Evolutionary conservation across 768 basidiomycete species (phyloP), one percentile per base, ranked within the genome.

Genomic region (Macrolepiota dolichaula): DNA sequence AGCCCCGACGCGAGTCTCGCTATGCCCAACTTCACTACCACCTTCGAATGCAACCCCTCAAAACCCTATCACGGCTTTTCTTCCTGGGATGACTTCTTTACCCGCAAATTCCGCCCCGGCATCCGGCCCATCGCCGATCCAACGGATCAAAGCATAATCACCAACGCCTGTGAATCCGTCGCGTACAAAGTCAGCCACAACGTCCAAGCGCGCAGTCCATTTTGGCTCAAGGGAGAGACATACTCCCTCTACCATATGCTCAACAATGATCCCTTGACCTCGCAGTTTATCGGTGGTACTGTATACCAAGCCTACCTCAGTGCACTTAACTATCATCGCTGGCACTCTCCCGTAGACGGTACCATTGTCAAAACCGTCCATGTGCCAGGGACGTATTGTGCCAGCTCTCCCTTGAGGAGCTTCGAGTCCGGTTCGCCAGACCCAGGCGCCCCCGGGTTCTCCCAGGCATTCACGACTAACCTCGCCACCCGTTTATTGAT

Each of bases 191-290:
- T 83, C 50, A 70, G 70, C 2, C 25, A 50, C 36, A 62, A 80
- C 56, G 78, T 84, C 35, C 66, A 81, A 56, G 69, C 66, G 1
- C 68, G 67, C 4, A 83, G 85, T 56, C 64, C 68, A 35, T 87
- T 88, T 70, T 88, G 84, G 85, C 66, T 86, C 69, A 88, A 88
- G 67, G 82, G 77, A 0, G 74, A 86, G 66, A 78, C 81, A 0
- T 88, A 88, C 70, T 87, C 85, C 3, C 80, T 87, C 42, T 32
- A 68, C 5, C 77, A 87, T 65, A 85, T 87, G 73, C 79, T 88
- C 52, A 69, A 76, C 51, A 67, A 74, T 47, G 77, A 84, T 62
- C 63, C 61, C n/a, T 64, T 74, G 0, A 67, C 71, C 59, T 71
- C 78, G 0, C 68, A 76, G 19, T 83, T 86, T 62, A 73, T 77